Percentiles rank a stretch among this genome's conserved stretches.
Conservation (phyloP, 345 rosid genomes). For the Citrus reticulata region DNA sequence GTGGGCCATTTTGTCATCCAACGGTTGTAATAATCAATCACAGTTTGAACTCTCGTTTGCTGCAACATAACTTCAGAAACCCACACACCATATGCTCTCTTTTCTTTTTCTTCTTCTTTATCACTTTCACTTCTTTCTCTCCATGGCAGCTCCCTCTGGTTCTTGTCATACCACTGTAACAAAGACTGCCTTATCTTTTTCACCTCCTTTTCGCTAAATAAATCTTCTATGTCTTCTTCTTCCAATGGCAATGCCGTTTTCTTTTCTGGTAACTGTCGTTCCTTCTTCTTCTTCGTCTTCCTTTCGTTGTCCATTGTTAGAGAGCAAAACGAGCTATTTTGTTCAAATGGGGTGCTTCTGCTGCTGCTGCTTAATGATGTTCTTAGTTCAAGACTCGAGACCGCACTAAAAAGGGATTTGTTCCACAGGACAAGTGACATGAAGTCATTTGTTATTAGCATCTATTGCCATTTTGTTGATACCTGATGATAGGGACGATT, state of each 20-base stretch:
- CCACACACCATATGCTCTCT: constrained; percentile 86
- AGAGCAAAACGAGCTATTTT: neutral
- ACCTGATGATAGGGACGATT: neutral
- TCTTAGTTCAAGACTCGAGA: neutral
- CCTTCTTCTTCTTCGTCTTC: neutral
- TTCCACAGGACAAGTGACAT: neutral
- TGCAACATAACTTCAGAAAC: constrained; percentile 96
- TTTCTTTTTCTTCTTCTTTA: constrained; percentile 32
- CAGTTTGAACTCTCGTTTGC: constrained; percentile 95
- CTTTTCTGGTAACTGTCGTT: neutral
- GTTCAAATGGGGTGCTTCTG: neutral
- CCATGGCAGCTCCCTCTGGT: constrained; percentile 83
- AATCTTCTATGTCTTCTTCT: constrained; percentile 63
- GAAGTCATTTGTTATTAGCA: neutral
- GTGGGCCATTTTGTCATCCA: constrained; percentile 97
- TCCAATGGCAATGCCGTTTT: neutral
- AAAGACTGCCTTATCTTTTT: constrained; percentile 44
- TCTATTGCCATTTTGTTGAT: neutral
- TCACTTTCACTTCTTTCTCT: constrained; percentile 32
- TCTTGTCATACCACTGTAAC: constrained; percentile 69
- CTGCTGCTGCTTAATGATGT: neutral
- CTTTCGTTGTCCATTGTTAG: neutral
- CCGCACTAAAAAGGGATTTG: neutral
- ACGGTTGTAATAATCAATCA: constrained; percentile 73
- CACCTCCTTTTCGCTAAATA: constrained; percentile 54